Base-by-base conservation (phyloP, 345 rosid species). In the Citrus reticulata region DNA sequence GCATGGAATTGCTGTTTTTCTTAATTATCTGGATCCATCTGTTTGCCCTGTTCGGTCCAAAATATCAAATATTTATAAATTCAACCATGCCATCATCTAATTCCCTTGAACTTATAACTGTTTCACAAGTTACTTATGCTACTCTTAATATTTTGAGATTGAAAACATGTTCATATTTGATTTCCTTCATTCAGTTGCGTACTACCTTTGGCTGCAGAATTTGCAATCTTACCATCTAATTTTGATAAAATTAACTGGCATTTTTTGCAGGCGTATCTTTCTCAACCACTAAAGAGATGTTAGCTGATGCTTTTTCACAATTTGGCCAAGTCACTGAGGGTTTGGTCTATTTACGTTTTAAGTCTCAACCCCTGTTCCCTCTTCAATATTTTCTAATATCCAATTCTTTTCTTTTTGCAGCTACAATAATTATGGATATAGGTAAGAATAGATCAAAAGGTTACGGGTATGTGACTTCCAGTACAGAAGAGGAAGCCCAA, bases 381-480 rank as follows among this genome's bases (percentile, higher is more conserved):
- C 27, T 30, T 42, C 13, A 34, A 27, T 7, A 17, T 70, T 39
- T 7, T 65, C 27, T 42, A 17, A 68, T n/a, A 58, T 63, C 17
- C 1, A 29, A 9, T 30, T 42, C 29, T 72, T 55, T 80, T 32
- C 73, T 67, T 46, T 74, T 74, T 68, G 16, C 83, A 90, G 95
- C 88, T 78, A 78, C 75, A 75, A 46, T 91, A 49, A 58, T 85
- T 29, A 84, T 79, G 88, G 75, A 89, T 49, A 87, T 85, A 88
- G 69, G 32, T 9, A 63, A 59, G 61, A 75, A 79, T 27, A 90
- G 83, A 72, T 87, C 89, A 13, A 92, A 88, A 85, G 93, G 96
- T 24, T 86, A 57, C 80, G 94, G 89, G 42, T 91, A 82, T 82
- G 91, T 91, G 42, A 85, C 88, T 57, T 92, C 89, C 79, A 84